Percentiles rank a stretch among this genome's conserved stretches.
phyloP scores from a whole-genome alignment of 495 filamentous ascomycete genomes.

The Haplographium delicatum region DNA sequence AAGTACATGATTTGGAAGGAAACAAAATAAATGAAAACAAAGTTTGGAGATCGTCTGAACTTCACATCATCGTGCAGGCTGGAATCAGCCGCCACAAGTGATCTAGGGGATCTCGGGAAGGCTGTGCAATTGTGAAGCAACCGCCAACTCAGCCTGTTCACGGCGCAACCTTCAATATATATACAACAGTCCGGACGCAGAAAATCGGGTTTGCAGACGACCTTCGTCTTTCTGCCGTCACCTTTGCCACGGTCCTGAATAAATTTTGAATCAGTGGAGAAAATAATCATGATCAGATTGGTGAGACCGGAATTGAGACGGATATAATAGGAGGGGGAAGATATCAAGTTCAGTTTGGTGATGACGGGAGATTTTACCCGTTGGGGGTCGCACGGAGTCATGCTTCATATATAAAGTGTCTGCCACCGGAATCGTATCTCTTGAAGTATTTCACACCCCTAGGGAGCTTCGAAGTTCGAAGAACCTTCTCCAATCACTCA shows the following conservation, averaged over 20 bases:
- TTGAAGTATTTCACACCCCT: too few relatives aligned
- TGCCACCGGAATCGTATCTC: too few relatives aligned
- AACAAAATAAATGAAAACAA: background rate
- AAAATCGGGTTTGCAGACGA: background rate
- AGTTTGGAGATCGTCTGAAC: conserved; percentile 6
- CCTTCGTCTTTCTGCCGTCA: background rate
- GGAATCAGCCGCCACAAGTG: background rate
- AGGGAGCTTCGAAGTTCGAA: too few relatives aligned
- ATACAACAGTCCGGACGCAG: background rate
- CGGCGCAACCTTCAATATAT: background rate
- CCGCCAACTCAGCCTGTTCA: conserved; percentile 1
- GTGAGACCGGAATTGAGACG: too few relatives aligned
- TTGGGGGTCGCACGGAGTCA: too few relatives aligned
- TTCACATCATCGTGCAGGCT: background rate
- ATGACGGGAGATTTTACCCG: too few relatives aligned
- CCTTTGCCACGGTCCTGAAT: background rate
- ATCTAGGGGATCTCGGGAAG: conserved; percentile 1
- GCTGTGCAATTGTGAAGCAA: conserved; percentile 8
- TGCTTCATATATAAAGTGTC: too few relatives aligned
- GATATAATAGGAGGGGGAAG: too few relatives aligned
- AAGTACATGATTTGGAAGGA: background rate
- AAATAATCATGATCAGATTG: too few relatives aligned
- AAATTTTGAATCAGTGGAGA: background rate
- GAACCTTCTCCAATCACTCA: too few relatives aligned
- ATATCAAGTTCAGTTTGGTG: too few relatives aligned